Conservation (phyloP, 345 rosid genomes). For the Draba incana region DNA sequence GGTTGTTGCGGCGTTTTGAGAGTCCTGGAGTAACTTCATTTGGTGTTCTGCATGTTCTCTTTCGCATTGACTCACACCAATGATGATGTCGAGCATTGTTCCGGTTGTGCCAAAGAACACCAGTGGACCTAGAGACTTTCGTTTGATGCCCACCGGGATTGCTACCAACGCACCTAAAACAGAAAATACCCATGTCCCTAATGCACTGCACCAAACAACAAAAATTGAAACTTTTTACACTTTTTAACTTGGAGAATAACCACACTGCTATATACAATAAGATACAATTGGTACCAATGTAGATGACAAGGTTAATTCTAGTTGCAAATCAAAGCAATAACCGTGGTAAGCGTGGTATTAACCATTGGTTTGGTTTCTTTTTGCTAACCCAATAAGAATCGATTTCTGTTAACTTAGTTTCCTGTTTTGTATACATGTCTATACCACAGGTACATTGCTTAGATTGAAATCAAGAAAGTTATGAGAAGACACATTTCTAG, state of each 20-base stretch:
- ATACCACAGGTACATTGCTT: too few relatives aligned
- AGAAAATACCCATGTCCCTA: slow-evolving; percentile 97
- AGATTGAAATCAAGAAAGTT: too few relatives aligned
- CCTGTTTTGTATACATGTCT: too few relatives aligned
- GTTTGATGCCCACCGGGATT: slow-evolving; percentile 88
- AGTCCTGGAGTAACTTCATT: slow-evolving; percentile 70
- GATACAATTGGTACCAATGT: neutral
- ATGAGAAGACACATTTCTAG: too few relatives aligned
- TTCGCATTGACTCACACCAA: slow-evolving; percentile 86
- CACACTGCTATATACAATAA: neutral
- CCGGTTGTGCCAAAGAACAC: slow-evolving; percentile 98
- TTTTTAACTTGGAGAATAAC: slow-evolving; percentile 13
- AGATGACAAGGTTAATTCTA: neutral
- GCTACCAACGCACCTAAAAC: slow-evolving; percentile 84
- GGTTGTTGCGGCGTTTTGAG: slow-evolving; percentile 44
- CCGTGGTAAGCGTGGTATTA: too few relatives aligned
- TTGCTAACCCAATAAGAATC: too few relatives aligned
- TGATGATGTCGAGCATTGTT: slow-evolving; percentile 90
- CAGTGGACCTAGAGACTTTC: slow-evolving; percentile 84
- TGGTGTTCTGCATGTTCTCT: slow-evolving; percentile 98
- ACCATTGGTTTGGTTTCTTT: too few relatives aligned
- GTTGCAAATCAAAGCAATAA: too few relatives aligned
- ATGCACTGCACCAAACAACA: slow-evolving; percentile 53
- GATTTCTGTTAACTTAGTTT: too few relatives aligned
- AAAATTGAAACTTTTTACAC: neutral